These are phyloP conservation scores for Escallonia herrerae DNA, from an alignment of 129 eudicot species.

Conservation along the genomic window DNA sequence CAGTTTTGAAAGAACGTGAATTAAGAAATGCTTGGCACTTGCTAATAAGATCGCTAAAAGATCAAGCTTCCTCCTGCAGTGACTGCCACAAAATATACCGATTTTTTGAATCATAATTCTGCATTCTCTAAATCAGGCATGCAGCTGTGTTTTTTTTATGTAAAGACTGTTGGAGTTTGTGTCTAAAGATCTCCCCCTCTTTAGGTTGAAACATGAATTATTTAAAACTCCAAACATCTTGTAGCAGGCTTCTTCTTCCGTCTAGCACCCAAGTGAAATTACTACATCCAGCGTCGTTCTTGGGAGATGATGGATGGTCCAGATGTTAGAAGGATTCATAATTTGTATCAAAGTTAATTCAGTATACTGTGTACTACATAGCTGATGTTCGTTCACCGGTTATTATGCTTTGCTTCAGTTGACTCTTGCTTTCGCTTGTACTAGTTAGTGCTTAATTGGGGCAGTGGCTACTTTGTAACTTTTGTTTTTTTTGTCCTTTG, in stretches of 20 bases:
- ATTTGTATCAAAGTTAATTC: constrained; percentile 6
- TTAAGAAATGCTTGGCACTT: constrained; percentile 3
- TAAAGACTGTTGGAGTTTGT: constrained; percentile 2
- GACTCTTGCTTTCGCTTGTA: too few relatives aligned
- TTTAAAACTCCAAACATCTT: constrained; percentile 6
- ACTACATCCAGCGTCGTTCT: neutral
- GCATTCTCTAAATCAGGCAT: constrained; percentile 11
- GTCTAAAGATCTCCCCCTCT: constrained; percentile 3
- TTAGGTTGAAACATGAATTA: constrained; percentile 1
- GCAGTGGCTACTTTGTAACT: too few relatives aligned
- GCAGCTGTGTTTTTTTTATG: constrained; percentile 1
- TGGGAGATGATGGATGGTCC: neutral
- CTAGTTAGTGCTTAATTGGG: too few relatives aligned
- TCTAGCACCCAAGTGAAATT: neutral
- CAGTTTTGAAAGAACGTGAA: constrained; percentile 59
- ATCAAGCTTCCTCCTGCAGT: constrained; percentile 15
- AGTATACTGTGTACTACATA: constrained; percentile 4
- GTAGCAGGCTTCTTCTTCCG: too few relatives aligned
- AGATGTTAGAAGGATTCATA: neutral
- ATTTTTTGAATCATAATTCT: constrained; percentile 8
- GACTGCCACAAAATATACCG: constrained; percentile 10
- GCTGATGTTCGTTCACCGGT: neutral
- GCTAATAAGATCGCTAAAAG: constrained; percentile 27
- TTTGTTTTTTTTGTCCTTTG: neutral
- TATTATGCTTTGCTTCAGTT: too few relatives aligned